Base-by-base conservation (phyloP, 768 basidiomycete genomes). In the Naganishia randhawae region DNA sequence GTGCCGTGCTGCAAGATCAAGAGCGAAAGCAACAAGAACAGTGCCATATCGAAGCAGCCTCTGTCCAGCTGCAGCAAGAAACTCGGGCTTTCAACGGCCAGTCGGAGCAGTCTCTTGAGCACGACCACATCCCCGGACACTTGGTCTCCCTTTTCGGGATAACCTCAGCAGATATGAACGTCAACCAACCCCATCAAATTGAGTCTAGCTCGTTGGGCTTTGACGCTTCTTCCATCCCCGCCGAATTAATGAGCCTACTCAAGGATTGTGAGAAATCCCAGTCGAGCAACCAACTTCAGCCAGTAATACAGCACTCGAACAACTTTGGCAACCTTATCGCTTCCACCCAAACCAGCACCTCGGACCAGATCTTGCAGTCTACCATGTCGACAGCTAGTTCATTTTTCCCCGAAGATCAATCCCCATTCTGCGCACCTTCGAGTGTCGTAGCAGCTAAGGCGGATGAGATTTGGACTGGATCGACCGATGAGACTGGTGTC, bases 81-180 rank as follows among this genome's bases (percentile, higher is more conserved):
- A 17, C 33, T 35, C 31, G n/a, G 10, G 33, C 54, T 14, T 55
- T 33, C 54, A 55, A 41, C 37, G 57, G 57, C 16, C 57, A 61
- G 29, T 37, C 57, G 37, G 57, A 61, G 29, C 57, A 61, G 37
- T 61, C 57, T 14, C n/a, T 61, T 6, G 57, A 61, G 25, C 57
- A 41, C 57, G 57, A 61, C 17, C 35, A 61, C 39, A 61, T 61
- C n/a, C 57, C 57, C 25, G 57, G 39, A 17, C 57, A 61, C 25
- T 27, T 61, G 35, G 57, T 37, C 2, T 61, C 57, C 37, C 57
- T 61, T 16, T 61, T 61, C 25, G 57, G 57, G 10, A 61, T 61
- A 39, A 39, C 57, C 13, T 4, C 57, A 25, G 27, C 37, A 19
- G 57, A 61, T 22, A 25, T 61, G 31, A 27, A 27, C n/a, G 22